Evolutionary conservation across 2,329 filamentous ascomycete genomes (phyloP), one percentile per base, ranked within the genome.

Genomic region (Aspergillus transmontanensis): DNA sequence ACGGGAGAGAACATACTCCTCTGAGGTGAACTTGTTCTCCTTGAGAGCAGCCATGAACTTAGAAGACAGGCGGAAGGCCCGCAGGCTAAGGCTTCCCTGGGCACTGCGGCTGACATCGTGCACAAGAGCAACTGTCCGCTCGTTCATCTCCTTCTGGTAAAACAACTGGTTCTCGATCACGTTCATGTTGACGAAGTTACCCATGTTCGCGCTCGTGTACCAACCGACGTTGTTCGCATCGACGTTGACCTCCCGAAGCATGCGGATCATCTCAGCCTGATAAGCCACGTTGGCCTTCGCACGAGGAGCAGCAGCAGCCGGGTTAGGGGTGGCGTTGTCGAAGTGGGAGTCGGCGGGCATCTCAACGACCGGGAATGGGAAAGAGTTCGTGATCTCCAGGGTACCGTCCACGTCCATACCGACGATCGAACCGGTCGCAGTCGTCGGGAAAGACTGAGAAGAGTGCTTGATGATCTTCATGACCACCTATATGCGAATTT

Each of bases 391-490:
- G 82, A 98, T 85, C 82, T 98, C 90, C 66, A 98, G 87, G 64
- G 89, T 85, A 68, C 88, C 87, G 69, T 90, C 88, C 73, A 87
- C 87, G 80, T 98, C 94, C 92, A 98, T 94, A 72, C 95, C 95
- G 64, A 97, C 93, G 66, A 97, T 87, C 66, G 91, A 92, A 66
- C 94, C 94, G 61, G 94, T 97, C 62, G 93, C 93, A 61, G 89
- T 89, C 58, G 93, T 94, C 56, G 94, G 94, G 83, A 97, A 97
- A 60, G 87, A 86, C 73, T 91, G 87, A 62, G 93, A 90, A 83
- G 92, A 93, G 84, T 97, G 94, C 83, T 96, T 97, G 81, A 96
- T 94, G 79, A 98, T 94, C 85, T 97, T 97, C 91, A 97, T 94
- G 72, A 96, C 92, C 75, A 96, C 92, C 92, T 95, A 71, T 62